phyloP scores from a whole-genome alignment of 2,329 filamentous ascomycete species.

The Calonectria pteridis region DNA sequence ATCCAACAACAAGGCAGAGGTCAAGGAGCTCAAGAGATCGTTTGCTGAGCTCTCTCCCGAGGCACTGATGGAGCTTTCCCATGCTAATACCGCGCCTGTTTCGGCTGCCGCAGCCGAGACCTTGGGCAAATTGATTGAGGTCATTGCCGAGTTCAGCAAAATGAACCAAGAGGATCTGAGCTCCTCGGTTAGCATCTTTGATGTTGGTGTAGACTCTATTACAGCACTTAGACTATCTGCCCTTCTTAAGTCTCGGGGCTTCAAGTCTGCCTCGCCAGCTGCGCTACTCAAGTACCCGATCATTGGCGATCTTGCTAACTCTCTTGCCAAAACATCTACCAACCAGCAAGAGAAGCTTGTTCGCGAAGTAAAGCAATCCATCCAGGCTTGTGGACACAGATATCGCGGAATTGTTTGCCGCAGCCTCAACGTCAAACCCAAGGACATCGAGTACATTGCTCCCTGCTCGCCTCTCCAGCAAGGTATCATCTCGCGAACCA shows the following conservation, averaged over 20 bases:
- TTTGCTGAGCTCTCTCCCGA: conserved; percentile 73
- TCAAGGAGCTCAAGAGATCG: conserved; percentile 74
- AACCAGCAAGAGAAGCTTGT: conserved; percentile 41
- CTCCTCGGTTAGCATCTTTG: conserved; percentile 78
- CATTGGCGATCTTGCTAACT: conserved; percentile 60
- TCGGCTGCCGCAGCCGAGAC: conserved; percentile 50
- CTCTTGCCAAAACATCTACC: conserved; percentile 42
- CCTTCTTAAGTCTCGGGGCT: conserved; percentile 72
- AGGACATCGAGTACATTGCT: conserved; percentile 77
- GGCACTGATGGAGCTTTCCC: conserved; percentile 70
- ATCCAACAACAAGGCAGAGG: conserved; percentile 90
- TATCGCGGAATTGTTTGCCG: conserved; percentile 66
- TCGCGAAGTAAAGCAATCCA: conserved; percentile 67
- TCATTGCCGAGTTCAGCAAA: conserved; percentile 67
- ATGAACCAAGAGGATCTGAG: conserved; percentile 59
- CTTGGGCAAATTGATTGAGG: conserved; percentile 62
- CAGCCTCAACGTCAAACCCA: conserved; percentile 61
- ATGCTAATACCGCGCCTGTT: conserved; percentile 41
- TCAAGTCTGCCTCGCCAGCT: conserved; percentile 71
- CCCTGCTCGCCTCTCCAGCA: conserved; percentile 90
- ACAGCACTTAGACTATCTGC: conserved; percentile 79
- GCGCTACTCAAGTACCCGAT: conserved; percentile 74
- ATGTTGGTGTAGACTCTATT: conserved; percentile 90
- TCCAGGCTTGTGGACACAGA: conserved; percentile 74
- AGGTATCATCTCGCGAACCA: conserved; percentile 82